A percentile compares a stretch with the other conserved stretches of the same genome.
Conservation (phyloP, 1,284 basidiomycete species). For the Lentinula novae-zelandiae region DNA sequence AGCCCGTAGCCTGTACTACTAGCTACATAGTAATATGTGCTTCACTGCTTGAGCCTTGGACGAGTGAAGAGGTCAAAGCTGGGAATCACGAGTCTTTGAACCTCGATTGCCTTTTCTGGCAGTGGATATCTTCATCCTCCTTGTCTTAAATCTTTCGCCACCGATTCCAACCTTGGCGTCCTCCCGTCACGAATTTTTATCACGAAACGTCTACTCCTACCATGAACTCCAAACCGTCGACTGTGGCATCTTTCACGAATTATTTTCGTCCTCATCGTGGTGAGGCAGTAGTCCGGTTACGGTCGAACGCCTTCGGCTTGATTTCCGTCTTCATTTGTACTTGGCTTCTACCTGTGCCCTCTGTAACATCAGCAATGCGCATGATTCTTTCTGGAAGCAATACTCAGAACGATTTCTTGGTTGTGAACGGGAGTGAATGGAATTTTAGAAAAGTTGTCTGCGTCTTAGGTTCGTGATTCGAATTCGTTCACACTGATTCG, state of each 20-base stretch:
- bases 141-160: no score
- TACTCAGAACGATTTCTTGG: not conserved
- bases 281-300: conserved; percentile 12
- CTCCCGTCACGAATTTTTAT: no score
- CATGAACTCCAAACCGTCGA: not conserved
- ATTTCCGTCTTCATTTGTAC: conserved; percentile 11
- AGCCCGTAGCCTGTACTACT: no score
- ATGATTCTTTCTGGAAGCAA: not conserved
- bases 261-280: conserved; percentile 11
- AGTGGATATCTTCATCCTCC: no score
- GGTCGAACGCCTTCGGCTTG: conserved; percentile 10
- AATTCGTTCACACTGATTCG: not conserved
- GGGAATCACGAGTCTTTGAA: no score
- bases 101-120: no score
- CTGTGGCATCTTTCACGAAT: not conserved
- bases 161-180: no score
- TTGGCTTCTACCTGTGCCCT: conserved; percentile 13
- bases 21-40: no score
- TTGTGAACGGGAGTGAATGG: not conserved
- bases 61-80: no score
- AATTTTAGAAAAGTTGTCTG: not conserved
- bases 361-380: conserved; percentile 4
- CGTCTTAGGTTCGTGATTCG: conserved; percentile 8
- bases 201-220: not conserved
- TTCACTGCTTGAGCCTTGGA: no score